These are phyloP conservation scores for Sequoiadendron giganteum DNA, from an alignment of 75 land plant genomes.

Conservation along the genomic window DNA sequence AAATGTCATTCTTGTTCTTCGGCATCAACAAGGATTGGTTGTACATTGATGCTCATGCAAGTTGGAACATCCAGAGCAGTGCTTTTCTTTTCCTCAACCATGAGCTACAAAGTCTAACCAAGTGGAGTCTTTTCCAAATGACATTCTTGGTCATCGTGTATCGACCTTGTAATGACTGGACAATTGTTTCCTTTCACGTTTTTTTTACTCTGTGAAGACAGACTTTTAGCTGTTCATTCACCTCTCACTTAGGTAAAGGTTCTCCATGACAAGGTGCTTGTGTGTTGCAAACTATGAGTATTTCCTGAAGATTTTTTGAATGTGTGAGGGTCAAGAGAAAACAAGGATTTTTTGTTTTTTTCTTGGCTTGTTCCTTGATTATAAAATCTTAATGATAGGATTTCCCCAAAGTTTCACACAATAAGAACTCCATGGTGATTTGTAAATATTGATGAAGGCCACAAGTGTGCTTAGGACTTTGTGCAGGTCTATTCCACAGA, in stretches of 20 bases:
- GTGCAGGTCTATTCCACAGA: neutral
- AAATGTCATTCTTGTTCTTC: neutral
- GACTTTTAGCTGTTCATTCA: neutral
- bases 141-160: neutral
- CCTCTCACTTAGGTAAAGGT: neutral
- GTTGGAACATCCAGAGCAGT: neutral
- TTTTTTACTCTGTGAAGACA: neutral
- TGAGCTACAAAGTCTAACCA: neutral
- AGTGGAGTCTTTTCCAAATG: neutral
- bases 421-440: neutral
- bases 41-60: neutral
- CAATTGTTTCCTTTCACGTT: neutral
- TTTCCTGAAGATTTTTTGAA: neutral
- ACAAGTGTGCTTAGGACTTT: too few relatives aligned
- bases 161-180: neutral
- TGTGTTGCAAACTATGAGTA: neutral
- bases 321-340: neutral
- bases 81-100: neutral
- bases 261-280: neutral
- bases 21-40: neutral
- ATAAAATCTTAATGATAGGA: neutral
- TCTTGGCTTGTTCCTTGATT: neutral
- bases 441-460: neutral
- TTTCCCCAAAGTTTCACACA: neutral
- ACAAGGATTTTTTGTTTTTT: neutral